phyloP scores from a whole-genome alignment of 208 protist genomes.

The Porcisia hertigi region DNA sequence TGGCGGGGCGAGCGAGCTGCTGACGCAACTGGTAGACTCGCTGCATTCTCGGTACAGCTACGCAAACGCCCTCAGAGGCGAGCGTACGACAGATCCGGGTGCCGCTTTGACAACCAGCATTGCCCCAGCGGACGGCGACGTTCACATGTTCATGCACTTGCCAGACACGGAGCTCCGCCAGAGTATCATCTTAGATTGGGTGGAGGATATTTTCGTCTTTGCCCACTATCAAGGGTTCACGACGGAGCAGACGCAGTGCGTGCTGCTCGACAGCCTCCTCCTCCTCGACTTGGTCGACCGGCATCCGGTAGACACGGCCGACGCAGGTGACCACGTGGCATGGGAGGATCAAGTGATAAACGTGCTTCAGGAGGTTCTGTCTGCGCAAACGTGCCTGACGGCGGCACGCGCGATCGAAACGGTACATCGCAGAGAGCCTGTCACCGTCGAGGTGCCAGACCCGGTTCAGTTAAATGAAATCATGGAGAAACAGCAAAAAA shows the following conservation, averaged over 20 bases:
- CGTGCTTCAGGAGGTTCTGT: conserved; percentile 42
- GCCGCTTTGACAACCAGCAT: not conserved
- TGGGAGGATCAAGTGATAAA: conserved; percentile 33
- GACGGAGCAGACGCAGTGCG: conserved; percentile 56
- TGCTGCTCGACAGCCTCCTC: conserved; percentile 62
- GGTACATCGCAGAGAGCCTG: conserved; percentile 21
- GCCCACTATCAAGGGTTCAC: conserved; percentile 43
- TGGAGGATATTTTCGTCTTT: conserved; percentile 67
- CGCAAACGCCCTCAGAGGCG: not conserved
- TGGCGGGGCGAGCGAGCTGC: not conserved
- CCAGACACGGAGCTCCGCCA: conserved; percentile 46
- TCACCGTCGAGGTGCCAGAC: conserved; percentile 49
- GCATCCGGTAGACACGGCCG: not conserved
- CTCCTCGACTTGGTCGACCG: conserved; percentile 47
- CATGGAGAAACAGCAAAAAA: conserved; percentile 44
- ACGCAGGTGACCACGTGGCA: conserved; percentile 13
- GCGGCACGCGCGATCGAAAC: conserved; percentile 37
- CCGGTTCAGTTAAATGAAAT: conserved; percentile 43
- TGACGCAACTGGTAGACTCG: conserved; percentile 19
- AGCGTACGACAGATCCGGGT: not conserved
- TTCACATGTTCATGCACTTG: conserved; percentile 35
- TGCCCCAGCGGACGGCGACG: not conserved
- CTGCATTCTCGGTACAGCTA: conserved; percentile 24
- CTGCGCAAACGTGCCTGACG: conserved; percentile 53
- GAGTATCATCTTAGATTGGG: conserved; percentile 69